Percentiles rank a stretch among this genome's conserved stretches.
Evolutionary conservation across 1,284 basidiomycete species (phyloP).

Genomic region (Hortiboletus rubellus): DNA sequence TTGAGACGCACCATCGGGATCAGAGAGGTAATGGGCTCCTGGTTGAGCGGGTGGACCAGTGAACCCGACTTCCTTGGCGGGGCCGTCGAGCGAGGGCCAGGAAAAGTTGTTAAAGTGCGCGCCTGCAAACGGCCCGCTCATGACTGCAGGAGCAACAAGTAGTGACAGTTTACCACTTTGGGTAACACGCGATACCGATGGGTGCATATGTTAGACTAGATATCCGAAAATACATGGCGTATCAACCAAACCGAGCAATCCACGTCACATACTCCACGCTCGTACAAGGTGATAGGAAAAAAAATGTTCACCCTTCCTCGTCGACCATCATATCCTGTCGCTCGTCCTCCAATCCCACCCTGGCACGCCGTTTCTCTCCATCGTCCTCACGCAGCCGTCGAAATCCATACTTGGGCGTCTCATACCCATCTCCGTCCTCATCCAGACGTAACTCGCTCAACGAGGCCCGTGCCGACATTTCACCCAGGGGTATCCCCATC

Average conservation of each 20-base stretch:
- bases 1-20: slow-evolving; percentile 39
- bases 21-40: slow-evolving; percentile 47
- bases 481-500: slow-evolving; percentile 27
- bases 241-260: not conserved
- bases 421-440: slow-evolving; percentile 21
- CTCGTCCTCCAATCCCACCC: not conserved
- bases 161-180: not conserved
- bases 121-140: slow-evolving; percentile 2
- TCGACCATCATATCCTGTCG: slow-evolving; percentile 22
- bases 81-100: slow-evolving; percentile 61
- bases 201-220: slow-evolving; percentile 1
- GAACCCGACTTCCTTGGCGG: slow-evolving; percentile 49
- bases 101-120: slow-evolving; percentile 27
- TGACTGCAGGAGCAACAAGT: not conserved
- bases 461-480: slow-evolving; percentile 31
- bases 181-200: not conserved
- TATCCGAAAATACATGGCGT: not conserved
- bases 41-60: slow-evolving; percentile 40
- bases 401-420: slow-evolving; percentile 27
- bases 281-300: not conserved
- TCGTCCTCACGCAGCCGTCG: slow-evolving; percentile 11
- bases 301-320: slow-evolving; percentile 13
- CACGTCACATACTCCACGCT: not conserved
- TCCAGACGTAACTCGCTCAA: slow-evolving; percentile 33
- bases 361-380: slow-evolving; percentile 5